phyloP scores from a whole-genome alignment of 345 rosid genomes.

The Eucalyptus microcorys region DNA sequence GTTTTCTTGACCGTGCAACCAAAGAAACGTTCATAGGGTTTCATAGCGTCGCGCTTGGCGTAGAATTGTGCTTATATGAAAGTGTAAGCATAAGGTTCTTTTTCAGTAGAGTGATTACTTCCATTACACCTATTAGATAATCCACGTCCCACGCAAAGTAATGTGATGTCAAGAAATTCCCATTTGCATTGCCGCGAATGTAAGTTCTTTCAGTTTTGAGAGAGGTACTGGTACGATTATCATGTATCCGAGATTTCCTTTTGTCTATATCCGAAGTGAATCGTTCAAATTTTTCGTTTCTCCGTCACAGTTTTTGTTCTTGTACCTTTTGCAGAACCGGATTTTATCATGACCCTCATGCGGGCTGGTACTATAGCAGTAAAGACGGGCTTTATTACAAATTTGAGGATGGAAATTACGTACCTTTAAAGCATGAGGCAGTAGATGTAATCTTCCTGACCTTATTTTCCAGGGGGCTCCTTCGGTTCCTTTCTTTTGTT shows the following conservation, averaged over 20 bases:
- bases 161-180: background rate
- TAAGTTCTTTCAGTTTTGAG: background rate
- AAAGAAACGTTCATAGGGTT: background rate
- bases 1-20: background rate
- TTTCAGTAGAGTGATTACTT: background rate
- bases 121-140: background rate
- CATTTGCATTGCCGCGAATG: background rate
- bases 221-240: background rate
- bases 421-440: conserved; percentile 15
- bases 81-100: background rate
- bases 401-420: conserved; percentile 58
- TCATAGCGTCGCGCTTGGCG: background rate
- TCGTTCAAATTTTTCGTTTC: background rate
- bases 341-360: conserved; percentile 65
- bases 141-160: background rate
- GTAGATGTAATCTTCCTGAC: conserved; percentile 5
- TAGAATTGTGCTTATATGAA: background rate
- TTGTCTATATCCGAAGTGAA: background rate
- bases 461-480: background rate
- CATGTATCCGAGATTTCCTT: background rate
- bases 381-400: conserved; percentile 65
- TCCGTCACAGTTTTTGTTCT: background rate
- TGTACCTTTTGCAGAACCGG: conserved; percentile 39
- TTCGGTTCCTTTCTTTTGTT: background rate
- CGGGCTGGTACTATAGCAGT: conserved; percentile 77